Evolutionary conservation across 257 asterid genomes (phyloP), one percentile per base, ranked within the genome.

Genomic region (Primulina eburnea): DNA sequence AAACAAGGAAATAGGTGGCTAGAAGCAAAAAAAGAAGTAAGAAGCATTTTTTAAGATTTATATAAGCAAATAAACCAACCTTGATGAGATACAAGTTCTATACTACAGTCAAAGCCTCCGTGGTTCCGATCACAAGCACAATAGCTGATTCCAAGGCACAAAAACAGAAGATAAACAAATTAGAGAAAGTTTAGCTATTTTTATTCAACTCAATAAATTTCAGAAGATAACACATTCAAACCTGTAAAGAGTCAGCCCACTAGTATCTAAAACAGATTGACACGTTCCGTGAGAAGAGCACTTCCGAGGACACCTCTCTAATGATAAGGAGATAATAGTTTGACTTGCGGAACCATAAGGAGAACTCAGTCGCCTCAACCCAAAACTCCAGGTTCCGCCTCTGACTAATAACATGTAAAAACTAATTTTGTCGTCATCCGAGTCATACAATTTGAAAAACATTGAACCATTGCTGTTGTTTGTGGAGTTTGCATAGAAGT

Each of bases 41-140:
- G 26, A 5, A 30, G 17, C 35, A 34, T 9, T 47, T 52, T 34
- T 32, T 0, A 30, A 32, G 30, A 53, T 47, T 9, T 38, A 47
- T 11, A 66, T 34, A 67, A 67, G 24, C 12, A 61, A 59, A 73
- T 40, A 35, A 71, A 56, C 71, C 76, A 77, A 84, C 99, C 96
- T 78, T 68, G 79, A 80, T 74, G 96, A 1, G 99, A 83, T 55
- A 94, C 99, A 33, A 94, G 88, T 75, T 86, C 96, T 63, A 89
- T 62, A 73, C 95, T 77, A 79, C 98, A 91, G 81, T 94, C 99
- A 68, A 94, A 89, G 71, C 99, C 99, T 75, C 99, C 99, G 58
- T 89, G 92, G 85, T 82, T 78, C 69, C 92, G 80, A 81, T 87
- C 97, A 76, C 99, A 94, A 70, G 74, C 71, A 73, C 99, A 94